These are phyloP conservation scores for Apiotrichum porosum DNA, from an alignment of 1,284 basidiomycete species.

Conservation along the genomic window DNA sequence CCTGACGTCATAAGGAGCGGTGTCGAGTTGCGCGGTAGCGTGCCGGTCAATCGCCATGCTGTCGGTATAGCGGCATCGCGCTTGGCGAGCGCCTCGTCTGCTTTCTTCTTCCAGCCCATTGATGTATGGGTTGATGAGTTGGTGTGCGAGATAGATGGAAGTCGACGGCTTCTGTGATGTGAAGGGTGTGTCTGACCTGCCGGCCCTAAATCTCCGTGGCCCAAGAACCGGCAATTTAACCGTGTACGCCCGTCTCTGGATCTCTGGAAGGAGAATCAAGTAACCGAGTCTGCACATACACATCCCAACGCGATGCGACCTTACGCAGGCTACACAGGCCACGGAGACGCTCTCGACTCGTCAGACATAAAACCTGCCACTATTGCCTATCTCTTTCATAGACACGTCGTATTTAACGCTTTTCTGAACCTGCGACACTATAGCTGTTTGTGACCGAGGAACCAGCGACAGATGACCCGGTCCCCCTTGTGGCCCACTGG, in stretches of 20 bases:
- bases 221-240: not conserved
- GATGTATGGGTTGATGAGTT: no score
- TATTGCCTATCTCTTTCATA: no score
- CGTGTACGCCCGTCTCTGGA: not conserved
- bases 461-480: no score
- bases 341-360: no score
- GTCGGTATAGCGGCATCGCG: not conserved
- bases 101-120: slow-evolving; percentile 2
- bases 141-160: not conserved
- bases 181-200: not conserved
- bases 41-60: not conserved
- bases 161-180: not conserved
- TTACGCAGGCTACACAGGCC: no score
- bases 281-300: not conserved
- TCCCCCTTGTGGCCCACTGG: no score
- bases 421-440: no score
- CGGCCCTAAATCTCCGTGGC: no score
- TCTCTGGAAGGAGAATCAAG: not conserved
- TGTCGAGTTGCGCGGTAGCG: not conserved
- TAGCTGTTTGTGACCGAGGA: no score
- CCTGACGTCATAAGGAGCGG: slow-evolving; percentile 47
- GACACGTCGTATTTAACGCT: no score
- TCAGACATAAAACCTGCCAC: no score
- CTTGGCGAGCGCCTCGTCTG: not conserved
- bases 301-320: no score